phyloP scores from a whole-genome alignment of 306 rosid species.

The Trichosanthes truncata region DNA sequence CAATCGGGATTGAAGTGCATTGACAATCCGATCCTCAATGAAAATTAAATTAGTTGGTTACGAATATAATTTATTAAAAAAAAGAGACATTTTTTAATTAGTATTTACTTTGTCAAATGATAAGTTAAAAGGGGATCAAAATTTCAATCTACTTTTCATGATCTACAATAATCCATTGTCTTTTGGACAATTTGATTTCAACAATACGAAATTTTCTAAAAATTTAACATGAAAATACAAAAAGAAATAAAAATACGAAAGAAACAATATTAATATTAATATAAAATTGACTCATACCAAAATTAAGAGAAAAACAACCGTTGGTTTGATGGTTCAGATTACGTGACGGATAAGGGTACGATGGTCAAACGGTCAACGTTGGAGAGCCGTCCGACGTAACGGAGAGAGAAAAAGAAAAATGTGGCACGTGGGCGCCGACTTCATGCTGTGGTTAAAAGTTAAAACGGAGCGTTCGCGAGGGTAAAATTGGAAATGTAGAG shows the following conservation, averaged over 20 bases:
- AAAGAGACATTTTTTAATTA: no score
- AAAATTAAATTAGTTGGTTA: no score
- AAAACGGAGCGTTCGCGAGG: neutral
- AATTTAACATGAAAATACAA: neutral
- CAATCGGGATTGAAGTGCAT: no score
- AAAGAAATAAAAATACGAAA: neutral
- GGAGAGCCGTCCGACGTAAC: neutral
- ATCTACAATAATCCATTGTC: no score
- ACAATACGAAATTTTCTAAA: no score
- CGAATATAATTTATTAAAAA: no score
- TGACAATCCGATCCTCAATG: no score
- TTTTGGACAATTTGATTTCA: no score
- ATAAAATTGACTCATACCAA: neutral
- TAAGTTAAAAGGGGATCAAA: no score
- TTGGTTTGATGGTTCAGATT: neutral
- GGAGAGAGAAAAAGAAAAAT: neutral
- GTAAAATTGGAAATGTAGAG: neutral
- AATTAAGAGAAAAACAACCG: neutral
- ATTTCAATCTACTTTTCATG: no score
- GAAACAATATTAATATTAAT: neutral
- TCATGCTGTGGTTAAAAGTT: neutral
- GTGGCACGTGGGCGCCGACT: neutral
- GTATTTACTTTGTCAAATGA: no score
- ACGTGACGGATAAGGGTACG: neutral
- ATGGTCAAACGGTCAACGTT: conserved; percentile 8